Evolutionary conservation across 139 green algal species (phyloP).

Genomic region (Deuterostichococcus epilithicus): DNA sequence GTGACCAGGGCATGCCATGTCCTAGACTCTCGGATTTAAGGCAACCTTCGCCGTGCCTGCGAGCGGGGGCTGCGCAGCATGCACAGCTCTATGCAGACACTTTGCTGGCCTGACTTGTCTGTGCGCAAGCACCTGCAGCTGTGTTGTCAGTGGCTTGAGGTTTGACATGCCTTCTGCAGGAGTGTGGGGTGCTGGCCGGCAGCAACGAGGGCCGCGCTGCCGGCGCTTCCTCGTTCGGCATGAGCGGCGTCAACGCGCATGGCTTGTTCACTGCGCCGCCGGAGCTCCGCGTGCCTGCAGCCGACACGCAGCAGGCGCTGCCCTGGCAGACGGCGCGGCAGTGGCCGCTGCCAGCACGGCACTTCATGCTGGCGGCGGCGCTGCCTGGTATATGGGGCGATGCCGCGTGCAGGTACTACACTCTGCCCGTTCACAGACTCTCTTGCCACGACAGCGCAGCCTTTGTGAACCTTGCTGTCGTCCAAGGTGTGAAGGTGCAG

Average conservation of each 20-base stretch:
- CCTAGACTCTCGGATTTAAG: too few species aligned
- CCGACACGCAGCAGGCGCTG: not conserved
- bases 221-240: slow-evolving; percentile 30
- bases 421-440: not conserved
- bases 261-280: not conserved
- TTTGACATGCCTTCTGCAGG: not conserved
- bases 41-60: too few species aligned
- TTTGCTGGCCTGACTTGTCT: not conserved
- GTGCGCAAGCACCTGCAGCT: not conserved
- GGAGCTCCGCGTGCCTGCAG: not conserved
- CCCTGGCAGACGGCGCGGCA: slow-evolving; percentile 11
- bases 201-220: not conserved
- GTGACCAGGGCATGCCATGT: too few species aligned
- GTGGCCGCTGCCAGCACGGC: slow-evolving; percentile 3
- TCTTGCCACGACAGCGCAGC: too few species aligned
- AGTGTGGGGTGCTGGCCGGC: not conserved
- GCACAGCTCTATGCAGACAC: too few species aligned
- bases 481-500: too few species aligned
- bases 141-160: not conserved
- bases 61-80: too few species aligned
- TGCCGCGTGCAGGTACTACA: not conserved
- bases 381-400: not conserved
- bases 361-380: slow-evolving; percentile 11
- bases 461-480: too few species aligned
- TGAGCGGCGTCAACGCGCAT: slow-evolving; percentile 31